These are phyloP conservation scores for Albophoma yamanashiensis DNA, from an alignment of 2,329 filamentous ascomycete genomes.

Conservation along the genomic window DNA sequence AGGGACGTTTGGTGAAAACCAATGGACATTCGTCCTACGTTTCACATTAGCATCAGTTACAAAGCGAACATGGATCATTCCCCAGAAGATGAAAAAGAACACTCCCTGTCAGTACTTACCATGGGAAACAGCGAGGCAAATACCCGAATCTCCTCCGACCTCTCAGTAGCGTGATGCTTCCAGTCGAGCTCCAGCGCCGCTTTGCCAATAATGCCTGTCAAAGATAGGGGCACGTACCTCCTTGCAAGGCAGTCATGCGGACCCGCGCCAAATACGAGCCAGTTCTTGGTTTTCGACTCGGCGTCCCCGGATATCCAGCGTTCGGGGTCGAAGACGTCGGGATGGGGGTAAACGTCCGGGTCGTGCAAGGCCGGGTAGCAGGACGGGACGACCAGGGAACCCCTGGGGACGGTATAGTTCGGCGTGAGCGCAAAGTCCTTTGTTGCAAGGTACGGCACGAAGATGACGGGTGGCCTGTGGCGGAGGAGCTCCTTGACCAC, in stretches of 20 bases:
- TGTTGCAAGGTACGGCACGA: conserved; percentile 39
- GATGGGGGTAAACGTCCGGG: conserved; percentile 33
- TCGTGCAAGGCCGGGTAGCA: conserved; percentile 42
- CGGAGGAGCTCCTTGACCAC: conserved; percentile 43
- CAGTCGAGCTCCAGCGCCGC: conserved; percentile 38
- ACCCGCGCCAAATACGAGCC: conserved; percentile 41
- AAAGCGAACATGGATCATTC: background rate
- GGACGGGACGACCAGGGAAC: conserved; percentile 37
- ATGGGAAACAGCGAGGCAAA: conserved; percentile 38
- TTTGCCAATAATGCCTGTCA: conserved; percentile 43
- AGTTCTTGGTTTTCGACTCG: conserved; percentile 38
- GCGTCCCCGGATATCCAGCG: conserved; percentile 42
- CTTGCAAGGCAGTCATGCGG: conserved; percentile 38
- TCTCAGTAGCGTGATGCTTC: conserved; percentile 34
- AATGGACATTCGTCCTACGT: background rate
- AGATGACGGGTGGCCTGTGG: conserved; percentile 40
- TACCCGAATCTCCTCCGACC: conserved; percentile 38
- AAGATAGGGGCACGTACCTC: conserved; percentile 36
- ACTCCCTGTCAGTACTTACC: conserved; percentile 27
- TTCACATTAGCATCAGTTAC: background rate
- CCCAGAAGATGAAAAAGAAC: background rate
- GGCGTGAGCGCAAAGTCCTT: conserved; percentile 35
- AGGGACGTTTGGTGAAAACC: background rate
- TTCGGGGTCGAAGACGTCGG: conserved; percentile 37
- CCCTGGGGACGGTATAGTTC: conserved; percentile 37